Percentiles rank a stretch among this genome's conserved stretches.
Conservation (phyloP, 257 asterid genomes). For the Salvia rosmarinus region DNA sequence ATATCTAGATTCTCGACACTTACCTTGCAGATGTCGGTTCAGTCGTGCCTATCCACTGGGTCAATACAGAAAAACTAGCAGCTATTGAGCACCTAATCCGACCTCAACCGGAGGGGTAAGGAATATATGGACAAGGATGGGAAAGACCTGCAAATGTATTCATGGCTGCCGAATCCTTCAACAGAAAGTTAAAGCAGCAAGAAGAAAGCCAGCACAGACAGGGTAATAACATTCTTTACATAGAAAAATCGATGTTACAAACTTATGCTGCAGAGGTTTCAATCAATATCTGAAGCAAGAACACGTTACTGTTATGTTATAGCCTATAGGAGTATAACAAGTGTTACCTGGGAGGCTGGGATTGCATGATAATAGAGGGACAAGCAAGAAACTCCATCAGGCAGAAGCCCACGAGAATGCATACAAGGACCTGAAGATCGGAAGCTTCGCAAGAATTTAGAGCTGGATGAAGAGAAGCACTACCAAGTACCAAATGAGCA, state of each 20-base stretch:
- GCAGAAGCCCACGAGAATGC: conserved; percentile 52
- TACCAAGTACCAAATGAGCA: conserved; percentile 28
- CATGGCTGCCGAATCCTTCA: conserved; percentile 62
- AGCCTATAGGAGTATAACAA: conserved; percentile 19
- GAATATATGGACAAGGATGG: conserved; percentile 73
- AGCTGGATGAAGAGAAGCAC: conserved; percentile 44
- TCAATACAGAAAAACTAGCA: conserved; percentile 50
- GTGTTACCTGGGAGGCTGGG: background rate
- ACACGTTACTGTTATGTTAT: background rate
- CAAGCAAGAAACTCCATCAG: conserved; percentile 49
- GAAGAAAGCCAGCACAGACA: conserved; percentile 34
- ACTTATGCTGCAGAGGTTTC: no score
- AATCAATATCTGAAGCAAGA: background rate
- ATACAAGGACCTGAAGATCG: conserved; percentile 36
- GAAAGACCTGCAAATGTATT: conserved; percentile 63
- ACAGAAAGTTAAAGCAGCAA: conserved; percentile 35
- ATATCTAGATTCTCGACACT: background rate
- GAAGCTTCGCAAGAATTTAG: conserved; percentile 44
- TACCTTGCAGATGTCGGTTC: conserved; percentile 48
- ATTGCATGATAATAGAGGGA: conserved; percentile 34
- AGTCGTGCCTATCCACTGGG: conserved; percentile 76
- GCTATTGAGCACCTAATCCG: conserved; percentile 52
- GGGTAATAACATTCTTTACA: conserved; percentile 32
- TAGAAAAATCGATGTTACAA: background rate
- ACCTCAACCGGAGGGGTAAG: conserved; percentile 60